Evolutionary conservation across 768 basidiomycete genomes (phyloP), one percentile per base, ranked within the genome.

Genomic region (Leccinum imitatum): DNA sequence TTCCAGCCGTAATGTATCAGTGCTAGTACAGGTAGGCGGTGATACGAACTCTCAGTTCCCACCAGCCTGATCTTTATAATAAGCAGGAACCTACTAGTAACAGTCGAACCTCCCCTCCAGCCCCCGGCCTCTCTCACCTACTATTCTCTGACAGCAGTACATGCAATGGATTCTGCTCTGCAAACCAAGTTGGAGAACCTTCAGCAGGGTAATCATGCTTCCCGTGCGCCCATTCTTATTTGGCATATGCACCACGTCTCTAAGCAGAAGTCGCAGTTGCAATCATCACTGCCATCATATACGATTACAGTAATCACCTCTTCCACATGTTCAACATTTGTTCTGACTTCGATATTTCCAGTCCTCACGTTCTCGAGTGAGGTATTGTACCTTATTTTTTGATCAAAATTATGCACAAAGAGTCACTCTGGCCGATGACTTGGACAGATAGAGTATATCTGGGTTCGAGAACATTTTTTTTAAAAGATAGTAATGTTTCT

Each of bases 181-280:
- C 41, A 5, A 17, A n/a, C 41, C 41, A 8, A 9, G 9, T n/a
- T 44, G n/a, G 4, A n/a, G n/a, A n/a, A n/a, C 4, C 17, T n/a
- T n/a, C 41, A 0, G 41, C 9, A 10, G n/a, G 0, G 0, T 41
- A 4, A n/a, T 1, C 4, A n/a, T n/a, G 1, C 17, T n/a, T 10
- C 3, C 4, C 7, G 8, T 44, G 41, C 17, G 41, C 0, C 41
- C n/a, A 25, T 44, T 44, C n/a, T n/a, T 44, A 10, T n/a, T n/a
- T n/a, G 9, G 4, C n/a, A n/a, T 2, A 5, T 10, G 7, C 14
- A 44, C 41, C n/a, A 41, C 9, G 41, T 41, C 17, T 41, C 41
- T 41, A n/a, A 41, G 9, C 8, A n/a, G 17, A 6, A 41, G 9
- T 44, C 4, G 4, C n/a, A 44, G 41, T 44, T 44, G n/a, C 10